phyloP scores from a whole-genome alignment of 2,329 filamentous ascomycete genomes.

The Colletotrichum zoysiae region DNA sequence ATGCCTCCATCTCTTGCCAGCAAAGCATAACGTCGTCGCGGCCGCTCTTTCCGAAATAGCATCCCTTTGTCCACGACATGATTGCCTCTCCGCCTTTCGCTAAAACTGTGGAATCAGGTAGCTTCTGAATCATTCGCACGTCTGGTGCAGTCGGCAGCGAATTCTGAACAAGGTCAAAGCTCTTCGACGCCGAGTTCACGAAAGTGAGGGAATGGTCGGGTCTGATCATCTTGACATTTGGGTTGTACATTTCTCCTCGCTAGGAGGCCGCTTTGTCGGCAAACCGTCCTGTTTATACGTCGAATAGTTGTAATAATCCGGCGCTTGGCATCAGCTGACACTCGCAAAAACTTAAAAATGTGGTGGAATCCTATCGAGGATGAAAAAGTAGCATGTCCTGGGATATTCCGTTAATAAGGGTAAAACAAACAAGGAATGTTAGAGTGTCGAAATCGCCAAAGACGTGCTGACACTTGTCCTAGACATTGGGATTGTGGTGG shows the following conservation, averaged over 20 bases:
- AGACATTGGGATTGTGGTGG: not conserved
- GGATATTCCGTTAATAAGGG: not conserved
- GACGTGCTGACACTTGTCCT: not conserved
- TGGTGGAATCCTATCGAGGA: not conserved
- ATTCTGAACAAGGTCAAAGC: slow-evolving; percentile 18
- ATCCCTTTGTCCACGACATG: slow-evolving; percentile 36
- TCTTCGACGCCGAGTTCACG: slow-evolving; percentile 25
- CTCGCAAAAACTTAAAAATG: not conserved
- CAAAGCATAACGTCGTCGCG: slow-evolving; percentile 25
- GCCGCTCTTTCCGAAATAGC: slow-evolving; percentile 36
- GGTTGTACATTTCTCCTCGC: not conserved
- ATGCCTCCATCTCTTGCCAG: slow-evolving; percentile 36
- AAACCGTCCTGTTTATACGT: not conserved
- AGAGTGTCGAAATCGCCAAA: not conserved
- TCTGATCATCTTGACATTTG: slow-evolving; percentile 18
- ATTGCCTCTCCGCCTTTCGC: not conserved
- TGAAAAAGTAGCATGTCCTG: not conserved
- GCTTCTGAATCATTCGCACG: slow-evolving; percentile 9
- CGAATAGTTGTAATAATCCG: too few species aligned
- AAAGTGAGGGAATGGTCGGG: slow-evolving; percentile 34
- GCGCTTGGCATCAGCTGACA: not conserved
- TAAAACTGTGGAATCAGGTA: not conserved
- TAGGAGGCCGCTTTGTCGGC: not conserved
- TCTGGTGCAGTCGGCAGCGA: slow-evolving; percentile 22
- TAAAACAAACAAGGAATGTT: not conserved